Percentiles rank a stretch among this genome's conserved stretches.
These are phyloP conservation scores for Striga hermonthica DNA, from an alignment of 305 asterid genomes.

Conservation along the genomic window DNA sequence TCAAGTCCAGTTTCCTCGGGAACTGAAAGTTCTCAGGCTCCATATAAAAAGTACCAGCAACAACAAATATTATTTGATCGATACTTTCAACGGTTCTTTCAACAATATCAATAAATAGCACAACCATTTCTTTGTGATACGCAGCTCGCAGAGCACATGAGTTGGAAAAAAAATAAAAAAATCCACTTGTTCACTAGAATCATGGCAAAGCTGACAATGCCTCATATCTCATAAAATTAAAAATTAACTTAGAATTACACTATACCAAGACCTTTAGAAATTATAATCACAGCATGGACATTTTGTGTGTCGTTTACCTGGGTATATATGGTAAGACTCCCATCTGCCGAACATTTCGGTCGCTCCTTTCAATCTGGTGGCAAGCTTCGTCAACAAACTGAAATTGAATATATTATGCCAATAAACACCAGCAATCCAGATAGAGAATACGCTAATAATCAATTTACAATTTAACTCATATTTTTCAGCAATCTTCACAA, in stretches of 20 bases:
- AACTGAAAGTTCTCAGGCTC: too few relatives aligned
- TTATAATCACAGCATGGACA: not conserved
- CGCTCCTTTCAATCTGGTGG: conserved; percentile 96
- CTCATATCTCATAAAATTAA: not conserved
- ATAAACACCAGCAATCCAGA: conserved; percentile 30
- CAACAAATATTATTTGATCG: not conserved
- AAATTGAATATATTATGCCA: conserved; percentile 28
- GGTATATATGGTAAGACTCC: conserved; percentile 92
- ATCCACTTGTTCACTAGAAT: not conserved
- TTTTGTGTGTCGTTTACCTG: conserved; percentile 45
- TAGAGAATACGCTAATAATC: conserved; percentile 12
- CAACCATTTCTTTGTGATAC: not conserved
- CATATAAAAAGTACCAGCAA: too few relatives aligned
- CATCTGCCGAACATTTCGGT: conserved; percentile 80
- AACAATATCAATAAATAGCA: not conserved
- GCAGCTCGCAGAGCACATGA: conserved; percentile 3
- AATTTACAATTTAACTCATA: conserved; percentile 8
- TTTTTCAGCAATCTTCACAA: not conserved
- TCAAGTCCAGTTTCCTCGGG: too few relatives aligned
- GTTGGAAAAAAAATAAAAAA: not conserved
- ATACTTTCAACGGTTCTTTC: not conserved
- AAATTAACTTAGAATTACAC: not conserved
- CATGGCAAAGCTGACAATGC: not conserved
- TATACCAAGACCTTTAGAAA: not conserved
- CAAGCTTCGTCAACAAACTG: conserved; percentile 99